Evolutionary conservation across 2,329 filamentous ascomycete species (phyloP), one percentile per base, ranked within the genome.

Genomic region (Cladobotryum protrusum): DNA sequence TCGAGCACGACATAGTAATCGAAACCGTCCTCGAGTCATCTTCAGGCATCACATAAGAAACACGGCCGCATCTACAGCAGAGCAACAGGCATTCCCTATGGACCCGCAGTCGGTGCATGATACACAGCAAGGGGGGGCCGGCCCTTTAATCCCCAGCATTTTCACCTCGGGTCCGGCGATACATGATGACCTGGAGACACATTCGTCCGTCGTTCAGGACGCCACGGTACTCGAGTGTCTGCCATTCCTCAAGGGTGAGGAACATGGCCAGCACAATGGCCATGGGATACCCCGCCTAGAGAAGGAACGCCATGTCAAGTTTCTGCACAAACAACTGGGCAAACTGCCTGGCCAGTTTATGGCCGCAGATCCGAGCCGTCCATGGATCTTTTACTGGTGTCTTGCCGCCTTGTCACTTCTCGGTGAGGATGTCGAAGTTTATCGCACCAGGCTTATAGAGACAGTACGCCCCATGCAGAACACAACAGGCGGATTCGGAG

Each of bases 331-430:
- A 56, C 74, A 72, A 57, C 69, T 86, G 32, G 73, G 72, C 19
- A 74, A 73, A 44, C 81, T 95, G 53, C 89, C 92, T 0, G 71
- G 78, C 7, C 73, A 72, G 3, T 96, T 86, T 67, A 82, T 85
- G 47, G 77, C 77, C 44, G 81, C 90, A 57, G 93, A 99, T 73
- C 86, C 93, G 32, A 91, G 87, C 63, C 77, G 92, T 49, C 91
- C 93, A 9, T 99, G 93, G 93, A 80, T 96, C 61, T 77, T 96
- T 56, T 97, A 96, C 72, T 99, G 93, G 93, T 87, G 81, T 47
- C 74, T 97, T 48, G 81, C 85, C 33, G 89, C 81, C 2, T 74
- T 99, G 56, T 74, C 78, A 20, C 74, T 91, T 33, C 72, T 99
- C 45, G 90, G 89, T 43, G 82, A 90, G 63, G 88, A 96, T 64